A percentile compares a stretch with the other conserved stretches of the same genome.
These are phyloP conservation scores for Gaertneriomyces sp. DNA, from an alignment of 192 early-diverging fungal genomes.

Conservation along the genomic window DNA sequence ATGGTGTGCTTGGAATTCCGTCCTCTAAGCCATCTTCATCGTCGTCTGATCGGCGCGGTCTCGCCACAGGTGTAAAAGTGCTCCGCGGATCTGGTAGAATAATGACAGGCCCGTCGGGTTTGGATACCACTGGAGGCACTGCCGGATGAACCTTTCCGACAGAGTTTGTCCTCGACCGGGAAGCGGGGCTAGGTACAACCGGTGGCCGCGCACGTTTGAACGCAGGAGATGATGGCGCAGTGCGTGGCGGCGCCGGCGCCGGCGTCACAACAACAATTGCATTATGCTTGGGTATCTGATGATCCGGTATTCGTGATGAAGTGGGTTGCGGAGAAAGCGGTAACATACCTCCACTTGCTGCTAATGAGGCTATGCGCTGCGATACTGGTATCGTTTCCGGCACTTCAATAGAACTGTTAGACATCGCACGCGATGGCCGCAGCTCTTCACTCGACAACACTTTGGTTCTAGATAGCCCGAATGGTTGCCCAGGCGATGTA, in stretches of 20 bases:
- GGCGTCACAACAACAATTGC: neutral
- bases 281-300: too few species aligned
- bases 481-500: neutral
- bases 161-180: neutral
- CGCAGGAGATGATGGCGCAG: slow-evolving; percentile 12
- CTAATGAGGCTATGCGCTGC: slow-evolving; percentile 16
- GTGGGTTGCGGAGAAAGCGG: neutral
- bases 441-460: neutral
- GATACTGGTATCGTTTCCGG: slow-evolving; percentile 4
- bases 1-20: too few species aligned
- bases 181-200: slow-evolving; percentile 12
- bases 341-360: neutral
- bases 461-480: neutral
- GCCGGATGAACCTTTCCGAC: too few species aligned
- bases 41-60: too few species aligned
- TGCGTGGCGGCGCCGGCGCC: slow-evolving; percentile 17
- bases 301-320: neutral
- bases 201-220: slow-evolving; percentile 26
- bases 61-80: too few species aligned
- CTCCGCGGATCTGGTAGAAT: too few species aligned
- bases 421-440: neutral
- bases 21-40: too few species aligned
- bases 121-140: too few species aligned
- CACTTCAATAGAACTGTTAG: slow-evolving; percentile 6
- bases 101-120: too few species aligned